Conservation (phyloP, 2,329 filamentous ascomycete genomes). For the Alternaria triticimaculans region DNA sequence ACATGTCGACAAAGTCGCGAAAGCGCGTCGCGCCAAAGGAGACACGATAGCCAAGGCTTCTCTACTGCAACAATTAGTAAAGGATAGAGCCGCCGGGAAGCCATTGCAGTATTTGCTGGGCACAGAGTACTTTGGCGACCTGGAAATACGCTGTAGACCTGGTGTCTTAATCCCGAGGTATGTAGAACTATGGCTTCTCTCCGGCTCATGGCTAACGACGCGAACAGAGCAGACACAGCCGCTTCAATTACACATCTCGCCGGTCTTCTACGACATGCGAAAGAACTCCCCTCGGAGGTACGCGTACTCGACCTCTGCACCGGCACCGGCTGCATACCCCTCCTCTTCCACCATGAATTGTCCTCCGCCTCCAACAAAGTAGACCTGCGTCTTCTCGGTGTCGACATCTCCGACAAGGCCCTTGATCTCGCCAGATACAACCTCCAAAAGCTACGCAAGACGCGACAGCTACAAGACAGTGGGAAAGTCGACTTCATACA, state of each 20-base stretch:
- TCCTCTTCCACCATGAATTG: slow-evolving; percentile 73
- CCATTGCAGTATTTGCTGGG: slow-evolving; percentile 92
- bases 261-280: slow-evolving; percentile 31
- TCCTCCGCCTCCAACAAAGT: slow-evolving; percentile 34
- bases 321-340: slow-evolving; percentile 87
- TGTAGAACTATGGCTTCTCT: slow-evolving; percentile 10
- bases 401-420: slow-evolving; percentile 75
- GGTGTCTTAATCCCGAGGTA: slow-evolving; percentile 87
- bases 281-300: slow-evolving; percentile 49
- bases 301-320: slow-evolving; percentile 85
- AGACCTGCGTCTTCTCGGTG: slow-evolving; percentile 64
- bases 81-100: slow-evolving; percentile 63
- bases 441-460: slow-evolving; percentile 50
- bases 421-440: slow-evolving; percentile 72
- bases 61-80: slow-evolving; percentile 35
- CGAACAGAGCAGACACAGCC: slow-evolving; percentile 55
- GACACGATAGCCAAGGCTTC: slow-evolving; percentile 23
- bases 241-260: slow-evolving; percentile 45
- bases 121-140: slow-evolving; percentile 82
- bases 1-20: slow-evolving; percentile 52
- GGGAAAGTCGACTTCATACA: slow-evolving; percentile 55
- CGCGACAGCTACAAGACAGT: background rate
- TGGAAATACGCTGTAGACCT: slow-evolving; percentile 77
- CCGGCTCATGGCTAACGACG: slow-evolving; percentile 15
- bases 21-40: slow-evolving; percentile 27